phyloP scores from a whole-genome alignment of 441 rosid genomes.

The Macaranga tanarius region DNA sequence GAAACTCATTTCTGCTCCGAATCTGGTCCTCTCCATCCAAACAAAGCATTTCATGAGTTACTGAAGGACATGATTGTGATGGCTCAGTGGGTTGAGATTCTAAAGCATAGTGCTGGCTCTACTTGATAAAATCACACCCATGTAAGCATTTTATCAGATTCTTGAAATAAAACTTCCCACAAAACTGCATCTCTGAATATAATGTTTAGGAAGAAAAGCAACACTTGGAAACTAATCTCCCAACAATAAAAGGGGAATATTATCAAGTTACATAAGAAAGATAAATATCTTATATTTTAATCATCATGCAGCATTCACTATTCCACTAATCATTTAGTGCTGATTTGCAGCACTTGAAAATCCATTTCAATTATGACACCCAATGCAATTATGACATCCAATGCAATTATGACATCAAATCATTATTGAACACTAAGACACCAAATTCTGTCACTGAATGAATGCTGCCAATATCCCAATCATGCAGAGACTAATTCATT shows the following conservation, averaged over 20 bases:
- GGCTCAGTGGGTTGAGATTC: constrained; percentile 16
- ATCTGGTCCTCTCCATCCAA: constrained; percentile 38
- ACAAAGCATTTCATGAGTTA: constrained; percentile 27
- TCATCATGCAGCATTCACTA: not conserved
- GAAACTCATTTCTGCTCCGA: constrained; percentile 32
- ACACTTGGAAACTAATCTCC: not conserved
- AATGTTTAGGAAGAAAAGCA: not conserved
- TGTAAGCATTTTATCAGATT: constrained; percentile 1
- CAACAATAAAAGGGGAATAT: not conserved
- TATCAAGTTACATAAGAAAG: not conserved
- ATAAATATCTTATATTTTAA: not conserved
- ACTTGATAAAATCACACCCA: constrained; percentile 6
- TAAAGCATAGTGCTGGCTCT: constrained; percentile 4
- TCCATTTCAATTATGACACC: no score
- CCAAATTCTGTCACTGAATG: no score
- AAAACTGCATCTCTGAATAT: not conserved
- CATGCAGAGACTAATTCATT: not conserved
- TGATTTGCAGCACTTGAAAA: not conserved
- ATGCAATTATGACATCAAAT: no score
- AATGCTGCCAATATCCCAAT: not conserved
- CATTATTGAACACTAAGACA: no score
- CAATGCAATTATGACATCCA: no score
- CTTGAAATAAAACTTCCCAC: not conserved
- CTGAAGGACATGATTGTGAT: not conserved
- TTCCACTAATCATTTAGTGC: not conserved